These are phyloP conservation scores for Saussurea involucrata DNA, from an alignment of 129 eudicot genomes.

Conservation along the genomic window DNA sequence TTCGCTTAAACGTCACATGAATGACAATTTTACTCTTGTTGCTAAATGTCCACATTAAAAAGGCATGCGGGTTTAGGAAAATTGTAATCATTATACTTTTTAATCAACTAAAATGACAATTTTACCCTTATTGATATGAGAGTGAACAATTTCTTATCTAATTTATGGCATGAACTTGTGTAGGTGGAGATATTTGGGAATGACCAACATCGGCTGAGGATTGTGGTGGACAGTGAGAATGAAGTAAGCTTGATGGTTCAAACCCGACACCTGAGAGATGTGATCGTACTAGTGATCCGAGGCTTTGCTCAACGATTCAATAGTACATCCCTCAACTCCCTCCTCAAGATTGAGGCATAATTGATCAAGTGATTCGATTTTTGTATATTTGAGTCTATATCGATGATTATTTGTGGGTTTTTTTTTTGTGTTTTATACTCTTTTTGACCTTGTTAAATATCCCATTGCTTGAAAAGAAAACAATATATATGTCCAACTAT, in stretches of 20 bases:
- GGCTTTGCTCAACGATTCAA: constrained; percentile 92
- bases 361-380: neutral
- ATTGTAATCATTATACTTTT: too few relatives aligned
- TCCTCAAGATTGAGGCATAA: constrained; percentile 77
- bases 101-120: neutral
- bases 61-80: neutral
- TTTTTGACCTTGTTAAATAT: constrained; percentile 20
- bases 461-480: constrained; percentile 2
- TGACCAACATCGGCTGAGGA: constrained; percentile 85
- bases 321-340: constrained; percentile 93
- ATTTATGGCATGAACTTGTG: constrained; percentile 5
- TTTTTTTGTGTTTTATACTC: neutral
- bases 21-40: too few relatives aligned
- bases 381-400: constrained; percentile 21
- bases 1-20: neutral
- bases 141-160: neutral
- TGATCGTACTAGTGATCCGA: constrained; percentile 77
- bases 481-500: constrained; percentile 12
- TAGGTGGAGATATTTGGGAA: constrained; percentile 92
- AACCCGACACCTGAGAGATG: constrained; percentile 87
- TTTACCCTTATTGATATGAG: neutral
- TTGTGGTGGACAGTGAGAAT: constrained; percentile 85
- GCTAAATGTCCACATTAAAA: neutral
- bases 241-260: constrained; percentile 95
- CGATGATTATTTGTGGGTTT: constrained; percentile 16